Evolutionary conservation across 1,284 basidiomycete species (phyloP), one percentile per base, ranked within the genome.

Genomic region (Paramarasmius palmivorus): DNA sequence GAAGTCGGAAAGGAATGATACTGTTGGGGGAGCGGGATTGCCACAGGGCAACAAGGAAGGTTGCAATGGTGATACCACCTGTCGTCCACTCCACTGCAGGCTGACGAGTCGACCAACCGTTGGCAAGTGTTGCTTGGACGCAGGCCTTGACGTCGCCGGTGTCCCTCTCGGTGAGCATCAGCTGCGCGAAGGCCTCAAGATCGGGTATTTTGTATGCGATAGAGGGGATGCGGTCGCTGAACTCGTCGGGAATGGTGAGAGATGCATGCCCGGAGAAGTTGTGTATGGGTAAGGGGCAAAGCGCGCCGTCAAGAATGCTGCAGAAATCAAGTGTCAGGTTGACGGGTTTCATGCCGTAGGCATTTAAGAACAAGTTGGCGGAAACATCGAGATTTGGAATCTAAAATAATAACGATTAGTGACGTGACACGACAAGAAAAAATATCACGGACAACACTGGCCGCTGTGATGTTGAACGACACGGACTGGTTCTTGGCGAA

Each of bases 181-280:
- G 74, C 58, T 93, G 90, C 0, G 86, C 94, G 60, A 87, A 93
- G 1, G 91, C 94, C 68, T 98, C 94, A 14, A 98, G 78, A 68
- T 98, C 90, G 8, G 96, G 96, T 22, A 99, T 89, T 20, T 76
- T 77, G 69, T 88, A 99, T 0, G 90, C 94, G 56, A 97, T 90
- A 14, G 68, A 67, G 0, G 95, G 95, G 14, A 98, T 78, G 52
- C 77, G 70, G 38, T 73, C 68, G 17, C 78, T 76, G 47, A 90
- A 63, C 5, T 75, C 77, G 26, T 76, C 66, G 0, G 93, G 92
- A 1, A 98, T 77, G 1, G 83, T 76, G 55, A 95, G 77, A 4
- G 87, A 82, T 60, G 93, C 92, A 10, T 83, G 81, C 52, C 92
- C 93, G 19, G 84, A 86, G 65, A 96, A 93, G 64, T 93, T 90